phyloP scores from a whole-genome alignment of 345 rosid species.

The Arabidopsis thaliana region DNA sequence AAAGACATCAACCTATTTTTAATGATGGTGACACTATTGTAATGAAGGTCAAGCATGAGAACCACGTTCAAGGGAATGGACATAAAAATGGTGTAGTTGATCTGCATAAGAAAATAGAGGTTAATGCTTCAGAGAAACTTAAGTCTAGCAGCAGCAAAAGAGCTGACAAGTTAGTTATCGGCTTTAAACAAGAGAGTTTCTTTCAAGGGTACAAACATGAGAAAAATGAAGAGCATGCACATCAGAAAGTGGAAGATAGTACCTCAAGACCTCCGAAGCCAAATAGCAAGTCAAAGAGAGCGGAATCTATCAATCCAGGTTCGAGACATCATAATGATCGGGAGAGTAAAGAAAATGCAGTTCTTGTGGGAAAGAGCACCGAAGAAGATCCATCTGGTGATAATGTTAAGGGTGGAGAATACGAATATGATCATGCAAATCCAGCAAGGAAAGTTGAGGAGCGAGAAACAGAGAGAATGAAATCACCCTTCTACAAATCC shows the following conservation, averaged over 20 bases:
- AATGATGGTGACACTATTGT: constrained; percentile 44
- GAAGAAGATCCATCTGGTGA: constrained; percentile 41
- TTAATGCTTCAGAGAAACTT: constrained; percentile 47
- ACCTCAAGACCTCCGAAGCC: constrained; percentile 52
- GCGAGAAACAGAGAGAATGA: constrained; percentile 51
- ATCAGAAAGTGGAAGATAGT: constrained; percentile 48
- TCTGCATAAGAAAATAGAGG: constrained; percentile 50
- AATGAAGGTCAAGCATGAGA: constrained; percentile 49
- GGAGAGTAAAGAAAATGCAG: constrained; percentile 57
- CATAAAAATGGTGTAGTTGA: constrained; percentile 48
- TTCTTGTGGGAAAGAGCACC: constrained; percentile 40
- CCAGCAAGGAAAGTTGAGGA: constrained; percentile 46
- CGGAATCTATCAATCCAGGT: constrained; percentile 40
- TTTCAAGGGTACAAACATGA: constrained; percentile 51
- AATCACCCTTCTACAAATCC: constrained; percentile 49
- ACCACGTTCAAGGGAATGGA: constrained; percentile 44
- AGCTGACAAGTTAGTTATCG: constrained; percentile 45
- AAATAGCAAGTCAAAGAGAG: constrained; percentile 55
- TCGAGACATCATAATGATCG: constrained; percentile 44
- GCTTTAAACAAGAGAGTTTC: constrained; percentile 50
- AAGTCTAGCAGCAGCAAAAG: constrained; percentile 54
- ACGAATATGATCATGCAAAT: constrained; percentile 39
- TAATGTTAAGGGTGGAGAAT: constrained; percentile 35
- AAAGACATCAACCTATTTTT: constrained; percentile 42
- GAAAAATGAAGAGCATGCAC: constrained; percentile 46